Evolutionary conservation across 208 protist genomes (phyloP).

Genomic region (Phytomonas francai): DNA sequence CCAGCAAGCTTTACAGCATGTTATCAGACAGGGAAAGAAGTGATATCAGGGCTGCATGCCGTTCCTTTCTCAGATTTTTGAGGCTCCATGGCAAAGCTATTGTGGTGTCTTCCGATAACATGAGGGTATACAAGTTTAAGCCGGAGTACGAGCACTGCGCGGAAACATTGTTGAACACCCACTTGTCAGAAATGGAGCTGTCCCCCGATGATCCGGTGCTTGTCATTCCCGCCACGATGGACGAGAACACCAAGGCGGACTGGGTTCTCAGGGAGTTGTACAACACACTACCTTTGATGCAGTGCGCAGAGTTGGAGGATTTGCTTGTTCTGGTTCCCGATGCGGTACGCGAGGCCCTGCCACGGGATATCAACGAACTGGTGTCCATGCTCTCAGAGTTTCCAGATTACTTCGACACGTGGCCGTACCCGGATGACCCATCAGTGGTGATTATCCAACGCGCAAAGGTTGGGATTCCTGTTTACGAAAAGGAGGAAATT

Average conservation of each 20-base stretch:
- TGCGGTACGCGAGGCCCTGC: conserved; percentile 57
- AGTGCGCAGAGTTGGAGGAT: conserved; percentile 71
- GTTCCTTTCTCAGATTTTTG: conserved; percentile 76
- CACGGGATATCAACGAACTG: conserved; percentile 27
- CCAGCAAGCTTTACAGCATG: conserved; percentile 44
- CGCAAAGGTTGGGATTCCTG: conserved; percentile 53
- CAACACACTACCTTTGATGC: conserved; percentile 75
- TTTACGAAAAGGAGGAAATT: conserved; percentile 42
- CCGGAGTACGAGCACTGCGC: conserved; percentile 70
- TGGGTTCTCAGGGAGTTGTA: conserved; percentile 79
- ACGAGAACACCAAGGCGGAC: conserved; percentile 45
- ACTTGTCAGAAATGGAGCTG: conserved; percentile 37
- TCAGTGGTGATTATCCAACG: conserved; percentile 62
- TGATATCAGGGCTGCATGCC: conserved; percentile 43
- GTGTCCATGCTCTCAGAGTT: conserved; percentile 33
- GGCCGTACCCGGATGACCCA: conserved; percentile 69
- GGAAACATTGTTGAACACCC: conserved; percentile 65
- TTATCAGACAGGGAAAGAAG: conserved; percentile 48
- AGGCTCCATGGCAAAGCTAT: conserved; percentile 69
- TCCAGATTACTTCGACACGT: conserved; percentile 65
- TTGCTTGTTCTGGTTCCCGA: conserved; percentile 63
- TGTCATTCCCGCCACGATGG: conserved; percentile 52
- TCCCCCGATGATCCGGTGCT: conserved; percentile 60
- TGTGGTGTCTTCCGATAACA: conserved; percentile 65
- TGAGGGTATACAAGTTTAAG: conserved; percentile 60